phyloP scores from a whole-genome alignment of 75 land plant genomes.

The Picea sitchensis region DNA sequence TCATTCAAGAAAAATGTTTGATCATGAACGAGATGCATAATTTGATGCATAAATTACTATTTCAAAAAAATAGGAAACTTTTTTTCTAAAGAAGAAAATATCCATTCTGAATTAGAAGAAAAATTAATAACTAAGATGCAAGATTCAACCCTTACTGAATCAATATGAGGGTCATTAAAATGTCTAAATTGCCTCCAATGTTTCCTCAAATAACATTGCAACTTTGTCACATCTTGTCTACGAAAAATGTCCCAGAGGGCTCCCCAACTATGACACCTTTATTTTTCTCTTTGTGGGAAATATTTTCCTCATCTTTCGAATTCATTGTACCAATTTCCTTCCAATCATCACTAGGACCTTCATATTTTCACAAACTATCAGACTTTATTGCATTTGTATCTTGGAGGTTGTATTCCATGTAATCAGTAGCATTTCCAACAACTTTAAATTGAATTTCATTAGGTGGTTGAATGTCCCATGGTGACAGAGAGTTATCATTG shows the following conservation, averaged over 20 bases:
- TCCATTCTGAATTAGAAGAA: no score
- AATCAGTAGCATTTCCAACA: background rate
- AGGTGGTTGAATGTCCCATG: background rate
- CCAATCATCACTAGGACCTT: background rate
- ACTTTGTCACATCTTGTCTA: constrained; percentile 60
- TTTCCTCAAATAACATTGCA: constrained; percentile 37
- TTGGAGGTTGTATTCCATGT: background rate
- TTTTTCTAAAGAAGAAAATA: no score
- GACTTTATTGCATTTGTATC: background rate
- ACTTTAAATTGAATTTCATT: no score
- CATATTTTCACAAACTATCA: background rate
- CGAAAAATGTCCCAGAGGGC: constrained; percentile 72
- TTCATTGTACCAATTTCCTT: constrained; percentile 3
- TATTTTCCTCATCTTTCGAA: background rate
- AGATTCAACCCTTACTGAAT: no score
- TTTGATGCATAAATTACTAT: no score
- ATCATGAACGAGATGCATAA: constrained; percentile 39
- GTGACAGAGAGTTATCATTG: background rate
- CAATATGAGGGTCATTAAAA: constrained; percentile 4
- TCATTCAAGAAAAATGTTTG: constrained; percentile 37
- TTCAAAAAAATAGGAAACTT: no score
- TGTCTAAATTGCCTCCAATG: constrained; percentile 40
- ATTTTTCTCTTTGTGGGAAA: background rate
- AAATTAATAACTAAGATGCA: no score
- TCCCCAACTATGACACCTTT: constrained; percentile 18